phyloP scores from a whole-genome alignment of 805 yeast genomes.

The Wickerhamomyces chambardii region DNA sequence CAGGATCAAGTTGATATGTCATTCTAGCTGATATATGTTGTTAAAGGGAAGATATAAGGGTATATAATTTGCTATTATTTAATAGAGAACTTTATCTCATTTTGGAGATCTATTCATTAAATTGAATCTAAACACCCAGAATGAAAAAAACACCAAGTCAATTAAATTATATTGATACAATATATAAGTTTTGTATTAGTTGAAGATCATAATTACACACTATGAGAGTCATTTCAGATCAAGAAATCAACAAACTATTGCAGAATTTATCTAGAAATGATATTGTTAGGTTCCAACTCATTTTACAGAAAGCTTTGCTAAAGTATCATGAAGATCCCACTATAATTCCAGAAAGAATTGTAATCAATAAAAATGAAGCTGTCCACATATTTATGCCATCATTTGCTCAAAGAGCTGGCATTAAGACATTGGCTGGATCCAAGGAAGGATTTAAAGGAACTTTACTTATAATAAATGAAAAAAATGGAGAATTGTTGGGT shows the following conservation, averaged over 20 bases:
- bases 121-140: too few species aligned
- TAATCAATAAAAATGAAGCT: conserved; percentile 28
- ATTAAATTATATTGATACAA: too few species aligned
- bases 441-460: conserved; percentile 51
- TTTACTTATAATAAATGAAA: conserved; percentile 38
- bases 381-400: conserved; percentile 62
- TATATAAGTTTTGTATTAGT: too few species aligned
- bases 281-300: conserved; percentile 25
- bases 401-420: conserved; percentile 44
- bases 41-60: too few species aligned
- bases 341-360: conserved; percentile 47
- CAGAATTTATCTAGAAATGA: conserved; percentile 15
- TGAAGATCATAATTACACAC: too few species aligned
- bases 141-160: too few species aligned
- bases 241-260: conserved; percentile 20
- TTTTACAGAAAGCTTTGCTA: conserved; percentile 26
- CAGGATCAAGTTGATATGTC: too few species aligned
- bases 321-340: conserved; percentile 34
- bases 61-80: too few species aligned
- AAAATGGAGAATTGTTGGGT: conserved; percentile 42
- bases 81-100: too few species aligned
- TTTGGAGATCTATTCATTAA: too few species aligned
- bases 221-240: conserved; percentile 27
- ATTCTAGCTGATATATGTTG: too few species aligned
- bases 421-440: conserved; percentile 53